phyloP scores from a whole-genome alignment of 805 yeast species.

The Helenozyma baotianmanensis region DNA sequence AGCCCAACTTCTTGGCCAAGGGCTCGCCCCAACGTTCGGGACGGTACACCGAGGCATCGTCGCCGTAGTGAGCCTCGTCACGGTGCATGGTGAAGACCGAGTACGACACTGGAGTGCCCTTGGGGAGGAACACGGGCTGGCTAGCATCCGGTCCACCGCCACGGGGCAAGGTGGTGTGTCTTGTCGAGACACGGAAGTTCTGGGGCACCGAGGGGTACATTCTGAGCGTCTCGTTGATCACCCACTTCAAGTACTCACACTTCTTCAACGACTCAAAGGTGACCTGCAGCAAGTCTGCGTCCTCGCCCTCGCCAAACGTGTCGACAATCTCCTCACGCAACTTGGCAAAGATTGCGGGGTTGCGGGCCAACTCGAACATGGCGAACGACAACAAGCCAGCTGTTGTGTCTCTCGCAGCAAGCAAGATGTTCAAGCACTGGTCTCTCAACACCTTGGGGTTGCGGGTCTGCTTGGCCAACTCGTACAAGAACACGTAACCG shows the following conservation, averaged over 20 bases:
- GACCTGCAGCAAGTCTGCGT: constrained; percentile 31
- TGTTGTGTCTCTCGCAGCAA: constrained; percentile 56
- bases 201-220: constrained; percentile 50
- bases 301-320: constrained; percentile 30
- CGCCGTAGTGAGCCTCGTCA: constrained; percentile 32
- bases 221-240: constrained; percentile 46
- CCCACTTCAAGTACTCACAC: constrained; percentile 43
- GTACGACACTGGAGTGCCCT: constrained; percentile 41
- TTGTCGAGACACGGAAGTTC: constrained; percentile 43
- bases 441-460: constrained; percentile 45
- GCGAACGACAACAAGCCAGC: constrained; percentile 46
- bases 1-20: constrained; percentile 13
- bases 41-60: constrained; percentile 38
- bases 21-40: constrained; percentile 47
- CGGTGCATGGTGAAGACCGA: constrained; percentile 41
- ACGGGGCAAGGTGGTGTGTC: constrained; percentile 44
- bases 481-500: constrained; percentile 44
- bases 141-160: constrained; percentile 44
- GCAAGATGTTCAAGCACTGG: constrained; percentile 46
- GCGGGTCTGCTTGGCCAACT: constrained; percentile 45
- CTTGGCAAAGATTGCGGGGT: constrained; percentile 33
- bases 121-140: constrained; percentile 36
- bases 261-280: constrained; percentile 48
- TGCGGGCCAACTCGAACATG: constrained; percentile 41
- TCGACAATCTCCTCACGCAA: constrained; percentile 34